Evolutionary conservation across 2,329 filamentous ascomycete genomes (phyloP), one percentile per base, ranked within the genome.

Genomic region (Diaporthe velutina): DNA sequence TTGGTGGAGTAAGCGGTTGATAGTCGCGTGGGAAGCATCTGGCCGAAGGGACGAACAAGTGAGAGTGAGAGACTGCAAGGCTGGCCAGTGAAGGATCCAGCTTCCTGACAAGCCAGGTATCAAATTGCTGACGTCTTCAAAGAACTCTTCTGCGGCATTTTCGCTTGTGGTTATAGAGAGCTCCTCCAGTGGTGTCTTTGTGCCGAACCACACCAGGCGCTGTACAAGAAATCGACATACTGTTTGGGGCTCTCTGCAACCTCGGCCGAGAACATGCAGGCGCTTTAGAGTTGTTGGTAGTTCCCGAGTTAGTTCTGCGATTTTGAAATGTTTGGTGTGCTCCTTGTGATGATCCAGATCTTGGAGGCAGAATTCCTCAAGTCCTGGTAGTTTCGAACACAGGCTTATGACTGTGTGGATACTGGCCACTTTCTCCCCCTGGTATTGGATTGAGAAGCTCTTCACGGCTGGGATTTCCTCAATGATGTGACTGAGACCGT

Each of bases 361-460:
- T 35, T 66, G 28, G 3, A 50, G 40, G 60, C 42, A 66, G 60
- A 66, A 17, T 10, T 66, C 60, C 40, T 66, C 60, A 10, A 66
- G 28, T 25, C 12, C 28, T 3, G 60, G 40, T 1, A 66, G 19
- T 15, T 9, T n/a, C 28, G 19, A 66, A 50, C 40, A 48, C 4
- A 66, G 60, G 60, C 19, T 5, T 3, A 48, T 15, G 28, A 10
- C 19, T 66, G 28, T 8, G 5, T 4, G 3, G 10, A 42, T 35
- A 33, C 12, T 33, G 17, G 5, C 48, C 2, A 17, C 9, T 3
- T 22, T 12, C 17, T 33, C 19, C 25, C 5, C 40, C 48, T 25
- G 28, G 1, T 66, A 66, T 50, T 15, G 42, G 4, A 33, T 4
- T 1, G 28, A 66, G 28, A 66, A 66, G 42, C 60, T 48, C 6